Evolutionary conservation across 2,329 filamentous ascomycete genomes (phyloP), one percentile per base, ranked within the genome.

Genomic region (Thelonectria rubi): DNA sequence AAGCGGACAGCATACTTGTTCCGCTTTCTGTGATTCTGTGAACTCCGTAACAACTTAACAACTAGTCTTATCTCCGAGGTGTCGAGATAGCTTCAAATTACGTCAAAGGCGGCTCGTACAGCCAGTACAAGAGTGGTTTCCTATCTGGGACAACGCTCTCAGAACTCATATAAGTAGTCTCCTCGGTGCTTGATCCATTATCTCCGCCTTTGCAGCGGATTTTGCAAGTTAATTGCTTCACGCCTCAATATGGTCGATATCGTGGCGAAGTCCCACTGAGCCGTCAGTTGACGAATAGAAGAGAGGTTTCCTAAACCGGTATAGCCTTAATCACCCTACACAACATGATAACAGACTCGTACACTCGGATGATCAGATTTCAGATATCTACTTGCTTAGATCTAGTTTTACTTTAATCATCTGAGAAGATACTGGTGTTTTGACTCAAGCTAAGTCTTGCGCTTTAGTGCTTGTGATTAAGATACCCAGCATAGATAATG

Each of bases 221-320:
- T 4, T 14, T 5, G 20, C 17, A 45, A 50, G 14, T 20, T 3
- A 12, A 18, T 3, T 51, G 32, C 18, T 39, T 9, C 8, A 9
- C 26, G 26, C 34, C 47, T 20, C 10, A 5, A 1, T 2, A 6
- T 32, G 15, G 9, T 11, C 26, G 37, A 42, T 24, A 20, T 17
- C 18, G 21, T 46, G 11, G 30, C 18, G 11, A 34, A 42, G 34
- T 14, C 34, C 12, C 17, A 26, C 15, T 39, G 1, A 4, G 30
- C 9, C 10, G 7, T 17, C 10, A 49, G 17, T 18, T 15, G 12
- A 14, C 58, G 42, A 60, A 60, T 56, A 14, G 34, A 43, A 60
- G 53, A 60, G 53, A 24, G 14, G 1, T 60, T 56, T 37, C 58
- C 53, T 17, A 53, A 48, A 26, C 2, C 15, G 53, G 17, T 9